Conservation (phyloP, 331 rosid genomes). For the Stylosanthes scabra region DNA sequence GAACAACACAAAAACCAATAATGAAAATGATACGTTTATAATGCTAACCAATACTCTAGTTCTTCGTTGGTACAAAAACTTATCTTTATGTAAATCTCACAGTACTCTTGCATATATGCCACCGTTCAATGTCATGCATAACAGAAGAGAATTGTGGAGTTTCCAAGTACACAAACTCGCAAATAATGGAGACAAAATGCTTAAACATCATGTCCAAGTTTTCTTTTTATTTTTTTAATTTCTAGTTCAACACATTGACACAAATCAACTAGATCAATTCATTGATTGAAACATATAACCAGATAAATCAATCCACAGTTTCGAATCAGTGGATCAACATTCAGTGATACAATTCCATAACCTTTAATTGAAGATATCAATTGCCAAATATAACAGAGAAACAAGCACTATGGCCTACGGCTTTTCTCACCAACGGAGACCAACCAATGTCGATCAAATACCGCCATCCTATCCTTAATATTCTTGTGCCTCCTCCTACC, state of each 20-base stretch:
- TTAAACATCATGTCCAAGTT: neutral
- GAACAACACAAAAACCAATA: neutral
- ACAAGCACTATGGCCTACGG: neutral
- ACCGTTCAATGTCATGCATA: neutral
- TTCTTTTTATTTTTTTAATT: neutral
- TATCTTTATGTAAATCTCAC: neutral
- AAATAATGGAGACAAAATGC: neutral
- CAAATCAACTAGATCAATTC: slow-evolving; percentile 3
- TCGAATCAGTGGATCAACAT: neutral
- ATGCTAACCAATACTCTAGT: neutral
- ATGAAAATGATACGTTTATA: neutral
- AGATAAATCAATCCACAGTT: neutral
- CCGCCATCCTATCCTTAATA: too few relatives aligned
- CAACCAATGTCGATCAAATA: too few relatives aligned
- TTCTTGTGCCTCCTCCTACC: too few relatives aligned
- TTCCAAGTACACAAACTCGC: neutral
- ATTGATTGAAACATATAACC: neutral
- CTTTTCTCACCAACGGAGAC: neutral
- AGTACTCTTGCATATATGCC: neutral
- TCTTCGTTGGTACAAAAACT: neutral
- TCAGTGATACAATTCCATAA: neutral
- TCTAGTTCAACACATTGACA: neutral
- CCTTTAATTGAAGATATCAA: neutral
- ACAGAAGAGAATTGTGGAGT: slow-evolving; percentile 1
- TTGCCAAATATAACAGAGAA: neutral